Evolutionary conservation across 768 basidiomycete genomes (phyloP).

Genomic region (Agrocybe pediades): DNA sequence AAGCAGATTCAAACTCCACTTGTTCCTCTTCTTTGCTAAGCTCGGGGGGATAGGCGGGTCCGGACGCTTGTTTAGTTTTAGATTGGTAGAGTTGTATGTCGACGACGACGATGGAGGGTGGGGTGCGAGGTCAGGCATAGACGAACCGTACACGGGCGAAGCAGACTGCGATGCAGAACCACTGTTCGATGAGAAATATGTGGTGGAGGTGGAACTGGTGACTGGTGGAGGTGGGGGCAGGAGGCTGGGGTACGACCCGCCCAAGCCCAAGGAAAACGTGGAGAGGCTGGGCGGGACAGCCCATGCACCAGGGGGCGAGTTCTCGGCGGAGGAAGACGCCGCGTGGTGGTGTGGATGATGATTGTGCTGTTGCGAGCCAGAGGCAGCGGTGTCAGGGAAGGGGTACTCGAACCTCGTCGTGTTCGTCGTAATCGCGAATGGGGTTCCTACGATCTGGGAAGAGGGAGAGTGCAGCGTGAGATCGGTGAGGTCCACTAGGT

Average conservation of each 20-base stretch:
- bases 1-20: conserved; percentile 16
- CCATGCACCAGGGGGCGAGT: too few species aligned
- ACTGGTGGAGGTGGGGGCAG: too few species aligned
- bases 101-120: not conserved
- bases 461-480: conserved; percentile 27
- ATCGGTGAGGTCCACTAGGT: conserved; percentile 23
- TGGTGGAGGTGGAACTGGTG: not conserved
- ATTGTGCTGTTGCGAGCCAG: conserved; percentile 8
- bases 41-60: conserved; percentile 19
- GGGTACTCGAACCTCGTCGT: conserved; percentile 31
- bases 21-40: conserved; percentile 15
- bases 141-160: not conserved
- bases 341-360: too few species aligned
- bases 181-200: not conserved
- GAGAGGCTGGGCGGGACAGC: not conserved
- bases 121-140: conserved; percentile 2
- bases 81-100: conserved; percentile 9
- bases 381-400: conserved; percentile 24
- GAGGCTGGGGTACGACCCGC: too few species aligned
- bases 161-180: not conserved
- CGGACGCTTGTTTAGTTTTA: conserved; percentile 13
- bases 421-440: conserved; percentile 23
- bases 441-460: conserved; percentile 30
- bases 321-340: conserved; percentile 1
- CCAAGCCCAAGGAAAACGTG: not conserved